Evolutionary conservation across 148 eudicot species (phyloP), one percentile per base, ranked within the genome.

Genomic region (Chenopodium suecicum): DNA sequence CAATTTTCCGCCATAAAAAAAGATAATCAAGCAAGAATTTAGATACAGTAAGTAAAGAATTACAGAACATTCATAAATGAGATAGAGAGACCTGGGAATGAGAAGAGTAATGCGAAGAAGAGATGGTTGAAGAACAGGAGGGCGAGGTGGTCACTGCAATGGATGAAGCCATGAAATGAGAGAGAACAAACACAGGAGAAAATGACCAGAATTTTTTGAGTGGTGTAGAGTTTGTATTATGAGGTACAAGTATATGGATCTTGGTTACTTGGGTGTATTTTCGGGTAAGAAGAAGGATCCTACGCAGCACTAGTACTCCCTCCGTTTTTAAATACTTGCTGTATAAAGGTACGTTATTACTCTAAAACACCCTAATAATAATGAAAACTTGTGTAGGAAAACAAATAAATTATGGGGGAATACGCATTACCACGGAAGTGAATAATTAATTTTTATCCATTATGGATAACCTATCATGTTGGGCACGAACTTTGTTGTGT

Each of bases 141-240:
- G 80, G 74, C 27, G 76, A 60, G 23, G 87, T 71, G 12, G 87
- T 44, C 17, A 73, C 68, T 77, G 87, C 78, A 83, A 88, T 82
- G 79, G 82, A 80, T 19, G 87, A 60, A 69, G 86, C 83, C 90
- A 88, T 88, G 78, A 68, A 48, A 69, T 41, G 82, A 63, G 32
- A 76, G 64, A 22, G 64, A 16, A 6, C 44, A 41, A 41, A 5
- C 6, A 0, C 4, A 41, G 44, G 32, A 76, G 64, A 22, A 37
- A 16, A 37, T 62, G 47, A 10, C 12, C 47, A 60, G 20, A 37
- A 16, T 0, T 34, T 13, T 27, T 60, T 63, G 70, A 23, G 50
- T 63, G 79, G 56, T n/a, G 54, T 14, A 77, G 31, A 62, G 20
- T 37, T 62, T 60, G 27, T 34, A 4, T 9, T 34, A 0, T 50